These are phyloP conservation scores for Citrullus colocynthis DNA, from an alignment of 306 rosid species.

Conservation along the genomic window DNA sequence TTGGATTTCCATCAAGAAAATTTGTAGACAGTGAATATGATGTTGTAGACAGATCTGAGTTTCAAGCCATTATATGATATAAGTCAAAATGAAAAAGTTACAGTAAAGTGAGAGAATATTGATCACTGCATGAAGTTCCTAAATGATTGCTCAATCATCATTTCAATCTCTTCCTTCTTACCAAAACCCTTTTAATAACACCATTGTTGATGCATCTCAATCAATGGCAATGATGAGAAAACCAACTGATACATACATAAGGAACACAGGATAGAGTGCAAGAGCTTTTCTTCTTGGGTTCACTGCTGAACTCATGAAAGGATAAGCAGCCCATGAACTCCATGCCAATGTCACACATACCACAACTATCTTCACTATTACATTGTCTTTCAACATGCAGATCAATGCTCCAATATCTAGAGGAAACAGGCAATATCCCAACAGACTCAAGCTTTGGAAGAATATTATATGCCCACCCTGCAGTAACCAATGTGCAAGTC, in stretches of 20 bases:
- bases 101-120: slow-evolving; percentile 4
- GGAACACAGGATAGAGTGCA: slow-evolving; percentile 94
- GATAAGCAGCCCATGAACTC: slow-evolving; percentile 99
- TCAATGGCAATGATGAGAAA: slow-evolving; percentile 97
- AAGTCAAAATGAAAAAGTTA: neutral
- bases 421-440: slow-evolving; percentile 96
- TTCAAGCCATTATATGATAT: neutral
- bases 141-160: slow-evolving; percentile 18
- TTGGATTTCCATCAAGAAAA: neutral
- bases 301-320: slow-evolving; percentile 98
- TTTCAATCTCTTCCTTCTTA: slow-evolving; percentile 12
- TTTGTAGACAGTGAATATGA: neutral
- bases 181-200: slow-evolving; percentile 11
- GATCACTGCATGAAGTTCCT: slow-evolving; percentile 39
- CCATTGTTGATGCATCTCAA: slow-evolving; percentile 23
- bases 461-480: slow-evolving; percentile 98
- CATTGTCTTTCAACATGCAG: slow-evolving; percentile 87
- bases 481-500: slow-evolving; percentile 6
- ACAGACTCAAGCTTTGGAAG: slow-evolving; percentile 93
- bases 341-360: slow-evolving; percentile 86
- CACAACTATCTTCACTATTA: slow-evolving; percentile 62
- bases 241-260: slow-evolving; percentile 97
- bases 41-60: neutral
- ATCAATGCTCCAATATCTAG: slow-evolving; percentile 79
- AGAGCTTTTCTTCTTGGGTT: slow-evolving; percentile 99